These are phyloP conservation scores for Udeniomyces megalosporus DNA, from an alignment of 768 basidiomycete species.

Conservation along the genomic window DNA sequence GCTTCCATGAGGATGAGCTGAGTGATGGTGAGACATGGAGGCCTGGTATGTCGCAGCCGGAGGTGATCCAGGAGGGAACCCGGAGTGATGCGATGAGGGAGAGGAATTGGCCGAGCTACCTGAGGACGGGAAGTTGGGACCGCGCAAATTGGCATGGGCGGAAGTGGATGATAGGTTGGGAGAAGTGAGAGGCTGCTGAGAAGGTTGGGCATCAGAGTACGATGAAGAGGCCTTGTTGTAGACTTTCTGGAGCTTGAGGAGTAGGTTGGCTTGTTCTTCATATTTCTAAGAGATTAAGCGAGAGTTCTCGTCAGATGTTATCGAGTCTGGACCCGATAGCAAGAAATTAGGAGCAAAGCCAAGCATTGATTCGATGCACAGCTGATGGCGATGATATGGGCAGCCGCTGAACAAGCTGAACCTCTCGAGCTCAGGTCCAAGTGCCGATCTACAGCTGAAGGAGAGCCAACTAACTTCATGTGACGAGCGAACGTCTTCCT, in stretches of 20 bases:
- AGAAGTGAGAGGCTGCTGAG: neutral
- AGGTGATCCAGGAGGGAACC: neutral
- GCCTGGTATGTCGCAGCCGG: too few species aligned
- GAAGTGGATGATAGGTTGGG: neutral
- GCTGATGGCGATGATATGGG: too few species aligned
- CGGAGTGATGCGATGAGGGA: neutral
- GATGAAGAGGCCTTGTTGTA: neutral
- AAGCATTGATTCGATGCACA: too few species aligned
- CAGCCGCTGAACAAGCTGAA: too few species aligned
- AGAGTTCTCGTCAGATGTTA: neutral
- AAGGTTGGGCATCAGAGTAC: neutral
- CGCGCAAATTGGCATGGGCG: neutral
- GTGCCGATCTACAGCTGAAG: too few species aligned
- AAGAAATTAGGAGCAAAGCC: too few species aligned
- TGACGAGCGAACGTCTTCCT: neutral
- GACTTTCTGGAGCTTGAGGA: slow-evolving; percentile 3
- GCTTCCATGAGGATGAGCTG: too few species aligned
- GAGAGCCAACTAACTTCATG: neutral
- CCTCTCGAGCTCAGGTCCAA: too few species aligned
- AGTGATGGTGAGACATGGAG: too few species aligned
- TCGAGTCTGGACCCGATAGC: too few species aligned
- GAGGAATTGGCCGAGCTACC: neutral
- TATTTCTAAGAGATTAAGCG: neutral
- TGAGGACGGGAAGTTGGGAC: too few species aligned
- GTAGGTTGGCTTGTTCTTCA: neutral